phyloP scores from a whole-genome alignment of 169 alveolate genomes.

The Cardiosporidium cionae region DNA sequence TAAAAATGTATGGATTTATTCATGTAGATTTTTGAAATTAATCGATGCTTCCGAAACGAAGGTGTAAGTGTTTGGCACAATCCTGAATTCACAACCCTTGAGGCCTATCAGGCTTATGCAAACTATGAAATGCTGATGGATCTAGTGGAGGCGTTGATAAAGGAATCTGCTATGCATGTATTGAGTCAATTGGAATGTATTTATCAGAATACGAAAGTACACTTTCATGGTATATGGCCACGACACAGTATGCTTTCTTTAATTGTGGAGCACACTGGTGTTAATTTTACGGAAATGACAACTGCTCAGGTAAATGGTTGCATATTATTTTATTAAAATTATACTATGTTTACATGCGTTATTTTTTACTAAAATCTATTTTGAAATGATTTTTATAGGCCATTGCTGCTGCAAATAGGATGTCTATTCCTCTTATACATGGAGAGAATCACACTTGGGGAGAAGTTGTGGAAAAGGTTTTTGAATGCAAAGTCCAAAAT shows the following conservation, averaged over 20 bases:
- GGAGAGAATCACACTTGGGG: slow-evolving; percentile 37
- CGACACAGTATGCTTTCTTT: not conserved
- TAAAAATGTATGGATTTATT: not conserved
- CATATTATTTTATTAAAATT: not conserved
- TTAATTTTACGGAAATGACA: not conserved
- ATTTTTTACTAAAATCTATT: too few species aligned
- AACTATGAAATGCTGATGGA: slow-evolving; percentile 85
- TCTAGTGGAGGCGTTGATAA: slow-evolving; percentile 83
- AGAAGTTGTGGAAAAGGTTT: slow-evolving; percentile 29
- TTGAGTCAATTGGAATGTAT: not conserved
- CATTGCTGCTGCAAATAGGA: too few species aligned
- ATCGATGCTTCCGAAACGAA: slow-evolving; percentile 96
- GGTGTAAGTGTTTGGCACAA: slow-evolving; percentile 87
- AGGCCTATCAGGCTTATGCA: slow-evolving; percentile 86
- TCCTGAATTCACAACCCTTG: slow-evolving; percentile 96
- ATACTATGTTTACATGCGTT: too few species aligned
- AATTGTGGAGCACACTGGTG: slow-evolving; percentile 1
- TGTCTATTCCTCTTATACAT: not conserved
- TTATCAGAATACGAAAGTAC: not conserved
- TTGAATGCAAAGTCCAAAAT: slow-evolving; percentile 42
- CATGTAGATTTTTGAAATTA: slow-evolving; percentile 90
- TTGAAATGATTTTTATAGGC: too few species aligned
- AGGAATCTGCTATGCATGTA: slow-evolving; percentile 56
- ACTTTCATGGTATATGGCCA: not conserved
- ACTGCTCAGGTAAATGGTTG: not conserved